These are phyloP conservation scores for Globisporangium mamillatum DNA, from an alignment of 352 stramenopile genomes.

Conservation along the genomic window DNA sequence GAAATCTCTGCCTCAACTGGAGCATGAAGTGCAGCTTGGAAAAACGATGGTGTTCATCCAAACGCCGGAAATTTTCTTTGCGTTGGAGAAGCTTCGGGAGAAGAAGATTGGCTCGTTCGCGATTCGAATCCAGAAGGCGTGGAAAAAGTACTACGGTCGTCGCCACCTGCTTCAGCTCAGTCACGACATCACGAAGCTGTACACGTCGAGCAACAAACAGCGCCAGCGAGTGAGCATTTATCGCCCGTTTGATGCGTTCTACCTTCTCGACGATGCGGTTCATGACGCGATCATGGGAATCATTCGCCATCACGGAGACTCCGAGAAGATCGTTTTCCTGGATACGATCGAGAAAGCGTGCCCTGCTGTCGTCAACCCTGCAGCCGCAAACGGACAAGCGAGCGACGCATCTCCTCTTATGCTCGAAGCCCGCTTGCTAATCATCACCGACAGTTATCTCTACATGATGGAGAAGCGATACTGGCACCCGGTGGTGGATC, in stretches of 20 bases:
- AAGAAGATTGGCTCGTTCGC: conserved; percentile 76
- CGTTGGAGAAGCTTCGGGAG: conserved; percentile 85
- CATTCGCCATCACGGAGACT: conserved; percentile 73
- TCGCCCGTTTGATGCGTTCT: conserved; percentile 83
- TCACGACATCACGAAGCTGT: conserved; percentile 86
- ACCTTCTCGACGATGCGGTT: conserved; percentile 61
- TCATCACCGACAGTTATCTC: conserved; percentile 70
- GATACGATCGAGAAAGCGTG: conserved; percentile 71
- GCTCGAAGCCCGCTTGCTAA: conserved; percentile 44
- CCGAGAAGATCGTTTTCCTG: conserved; percentile 81
- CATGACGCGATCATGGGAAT: conserved; percentile 65
- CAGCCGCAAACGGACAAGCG: conserved; percentile 6
- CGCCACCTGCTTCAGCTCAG: conserved; percentile 82
- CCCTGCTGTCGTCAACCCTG: conserved; percentile 18
- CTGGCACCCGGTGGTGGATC: conserved; percentile 53
- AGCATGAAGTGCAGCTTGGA: conserved; percentile 83
- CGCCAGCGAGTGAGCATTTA: conserved; percentile 85
- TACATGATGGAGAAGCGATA: conserved; percentile 80
- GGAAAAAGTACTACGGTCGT: conserved; percentile 76
- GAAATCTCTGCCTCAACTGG: conserved; percentile 65
- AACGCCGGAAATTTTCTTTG: conserved; percentile 87
- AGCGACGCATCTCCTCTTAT: conserved; percentile 33
- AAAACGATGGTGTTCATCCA: conserved; percentile 92
- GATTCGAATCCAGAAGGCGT: conserved; percentile 78
- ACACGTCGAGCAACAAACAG: conserved; percentile 76